phyloP scores from a whole-genome alignment of 352 stramenopile genomes.

The Plasmopara halstedii region DNA sequence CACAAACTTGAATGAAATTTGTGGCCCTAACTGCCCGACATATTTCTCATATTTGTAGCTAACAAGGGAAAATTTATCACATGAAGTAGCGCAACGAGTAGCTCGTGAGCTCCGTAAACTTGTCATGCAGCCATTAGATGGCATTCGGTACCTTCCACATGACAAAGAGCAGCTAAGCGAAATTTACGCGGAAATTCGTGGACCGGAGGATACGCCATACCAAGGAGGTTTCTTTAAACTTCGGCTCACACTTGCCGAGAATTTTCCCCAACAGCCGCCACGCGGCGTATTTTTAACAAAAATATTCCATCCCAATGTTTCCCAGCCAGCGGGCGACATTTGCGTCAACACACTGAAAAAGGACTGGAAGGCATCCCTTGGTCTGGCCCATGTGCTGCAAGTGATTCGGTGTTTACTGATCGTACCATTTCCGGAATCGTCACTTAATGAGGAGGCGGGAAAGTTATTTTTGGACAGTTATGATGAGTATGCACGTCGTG shows the following conservation, averaged over 20 bases:
- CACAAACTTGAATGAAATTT: neutral
- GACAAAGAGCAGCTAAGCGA: slow-evolving; percentile 87
- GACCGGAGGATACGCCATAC: slow-evolving; percentile 96
- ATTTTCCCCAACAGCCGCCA: slow-evolving; percentile 79
- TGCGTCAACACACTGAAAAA: slow-evolving; percentile 99
- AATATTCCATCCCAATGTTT: slow-evolving; percentile 99
- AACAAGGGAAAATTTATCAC: slow-evolving; percentile 59
- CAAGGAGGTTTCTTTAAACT: slow-evolving; percentile 94
- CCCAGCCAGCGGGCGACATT: slow-evolving; percentile 93
- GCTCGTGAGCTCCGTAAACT: slow-evolving; percentile 90
- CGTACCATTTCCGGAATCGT: slow-evolving; percentile 98
- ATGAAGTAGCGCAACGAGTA: slow-evolving; percentile 89
- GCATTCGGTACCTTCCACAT: slow-evolving; percentile 89
- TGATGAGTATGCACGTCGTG: slow-evolving; percentile 91
- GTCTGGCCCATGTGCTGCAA: slow-evolving; percentile 94
- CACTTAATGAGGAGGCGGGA: slow-evolving; percentile 98
- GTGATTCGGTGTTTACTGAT: slow-evolving; percentile 99
- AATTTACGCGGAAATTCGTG: slow-evolving; percentile 94
- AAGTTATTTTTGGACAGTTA: slow-evolving; percentile 99
- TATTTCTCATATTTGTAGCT: slow-evolving; percentile 13
- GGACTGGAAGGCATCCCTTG: slow-evolving; percentile 94
- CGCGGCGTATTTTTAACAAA: slow-evolving; percentile 97
- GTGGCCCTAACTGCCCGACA: neutral
- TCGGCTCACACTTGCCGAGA: slow-evolving; percentile 90
- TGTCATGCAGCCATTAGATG: slow-evolving; percentile 83